Evolutionary conservation across 495 filamentous ascomycete species (phyloP).

Genomic region (Talaromyces wortmannii): DNA sequence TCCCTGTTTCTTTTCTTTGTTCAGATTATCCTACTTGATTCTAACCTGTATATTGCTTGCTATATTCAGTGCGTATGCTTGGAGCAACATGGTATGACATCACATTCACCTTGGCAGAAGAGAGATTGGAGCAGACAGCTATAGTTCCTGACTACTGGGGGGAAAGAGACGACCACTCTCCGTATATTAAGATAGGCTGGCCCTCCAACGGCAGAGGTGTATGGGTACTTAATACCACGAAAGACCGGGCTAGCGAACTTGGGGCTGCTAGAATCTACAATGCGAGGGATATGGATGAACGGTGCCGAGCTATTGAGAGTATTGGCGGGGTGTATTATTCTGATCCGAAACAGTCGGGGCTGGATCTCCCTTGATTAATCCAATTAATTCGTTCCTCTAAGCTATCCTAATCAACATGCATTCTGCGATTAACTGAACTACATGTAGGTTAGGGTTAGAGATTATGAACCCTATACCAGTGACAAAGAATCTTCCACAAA

Average conservation of each 20-base stretch:
- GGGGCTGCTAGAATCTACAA: neutral
- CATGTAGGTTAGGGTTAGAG: no score
- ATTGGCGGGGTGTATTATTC: neutral
- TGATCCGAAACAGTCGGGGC: neutral
- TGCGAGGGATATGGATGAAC: slow-evolving; percentile 6
- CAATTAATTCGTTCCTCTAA: no score
- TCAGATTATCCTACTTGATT: neutral
- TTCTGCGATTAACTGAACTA: no score
- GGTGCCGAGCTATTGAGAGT: neutral
- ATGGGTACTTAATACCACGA: slow-evolving; percentile 7
- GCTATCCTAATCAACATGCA: no score
- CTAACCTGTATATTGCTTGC: neutral
- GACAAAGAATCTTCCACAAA: no score
- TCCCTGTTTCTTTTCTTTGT: neutral
- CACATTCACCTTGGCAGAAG: no score
- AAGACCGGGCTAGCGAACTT: no score
- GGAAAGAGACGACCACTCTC: neutral
- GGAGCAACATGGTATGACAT: neutral
- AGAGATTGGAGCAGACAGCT: no score
- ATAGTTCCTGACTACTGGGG: no score
- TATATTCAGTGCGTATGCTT: neutral
- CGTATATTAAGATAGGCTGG: slow-evolving; percentile 4
- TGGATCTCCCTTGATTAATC: no score
- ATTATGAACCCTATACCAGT: no score
- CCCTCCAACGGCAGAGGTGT: slow-evolving; percentile 4